Percentiles rank a stretch among this genome's conserved stretches.
These are phyloP conservation scores for Zygoascus ofunaensis DNA, from an alignment of 805 yeast species.

Conservation along the genomic window DNA sequence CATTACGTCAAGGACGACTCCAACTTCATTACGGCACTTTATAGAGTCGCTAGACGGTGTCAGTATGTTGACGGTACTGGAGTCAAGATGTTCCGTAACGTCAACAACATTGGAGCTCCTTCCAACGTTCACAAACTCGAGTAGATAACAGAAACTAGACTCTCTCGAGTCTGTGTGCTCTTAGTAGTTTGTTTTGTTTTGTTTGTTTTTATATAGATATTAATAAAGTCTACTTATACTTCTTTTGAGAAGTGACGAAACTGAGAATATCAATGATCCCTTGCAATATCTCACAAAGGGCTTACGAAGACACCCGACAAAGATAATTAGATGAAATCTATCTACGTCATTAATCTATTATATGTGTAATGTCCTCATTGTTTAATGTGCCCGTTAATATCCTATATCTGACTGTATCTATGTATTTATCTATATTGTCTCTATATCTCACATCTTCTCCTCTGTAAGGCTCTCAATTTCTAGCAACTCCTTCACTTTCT, in stretches of 20 bases:
- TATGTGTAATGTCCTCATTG: too few species aligned
- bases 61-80: conserved; percentile 69
- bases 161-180: conserved; percentile 1
- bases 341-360: too few species aligned
- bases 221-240: too few species aligned
- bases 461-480: conserved; percentile 16
- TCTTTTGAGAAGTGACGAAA: too few species aligned
- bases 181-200: conserved; percentile 2
- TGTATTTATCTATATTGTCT: too few species aligned
- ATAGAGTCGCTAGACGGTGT: conserved; percentile 48
- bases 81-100: conserved; percentile 64
- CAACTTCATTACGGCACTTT: conserved; percentile 64
- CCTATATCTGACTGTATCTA: too few species aligned
- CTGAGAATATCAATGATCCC: too few species aligned
- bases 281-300: too few species aligned
- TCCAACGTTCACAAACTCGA: conserved; percentile 8
- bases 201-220: conserved; percentile 1
- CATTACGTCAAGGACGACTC: conserved; percentile 61
- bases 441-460: too few species aligned
- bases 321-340: too few species aligned
- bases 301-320: too few species aligned
- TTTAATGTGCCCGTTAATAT: too few species aligned
- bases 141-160: background rate
- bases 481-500: conserved; percentile 18
- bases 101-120: conserved; percentile 47